Evolutionary conservation across 495 filamentous ascomycete genomes (phyloP).

Genomic region (Acidomyces sp.): DNA sequence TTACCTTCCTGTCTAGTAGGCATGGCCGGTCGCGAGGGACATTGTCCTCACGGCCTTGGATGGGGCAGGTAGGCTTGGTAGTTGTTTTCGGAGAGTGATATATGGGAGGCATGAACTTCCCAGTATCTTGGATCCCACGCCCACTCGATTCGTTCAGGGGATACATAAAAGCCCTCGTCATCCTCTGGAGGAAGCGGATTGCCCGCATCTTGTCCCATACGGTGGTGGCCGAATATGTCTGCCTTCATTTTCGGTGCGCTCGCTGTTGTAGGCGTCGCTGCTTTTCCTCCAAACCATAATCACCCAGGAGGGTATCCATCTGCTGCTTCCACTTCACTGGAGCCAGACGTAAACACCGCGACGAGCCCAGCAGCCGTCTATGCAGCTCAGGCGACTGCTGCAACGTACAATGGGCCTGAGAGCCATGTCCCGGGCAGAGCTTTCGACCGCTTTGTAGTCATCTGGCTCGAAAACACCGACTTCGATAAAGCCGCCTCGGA

Average conservation of each 20-base stretch:
- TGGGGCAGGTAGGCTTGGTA: too few relatives aligned
- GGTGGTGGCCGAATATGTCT: too few relatives aligned
- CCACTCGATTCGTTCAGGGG: too few relatives aligned
- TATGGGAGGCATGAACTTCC: too few relatives aligned
- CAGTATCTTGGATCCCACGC: too few relatives aligned
- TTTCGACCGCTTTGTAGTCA: slow-evolving; percentile 25
- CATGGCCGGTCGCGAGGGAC: too few relatives aligned
- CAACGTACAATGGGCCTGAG: slow-evolving; percentile 2
- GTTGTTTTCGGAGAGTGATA: too few relatives aligned
- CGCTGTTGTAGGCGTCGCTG: slow-evolving; percentile 9
- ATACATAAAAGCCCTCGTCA: too few relatives aligned
- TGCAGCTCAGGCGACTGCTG: slow-evolving; percentile 19
- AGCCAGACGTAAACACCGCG: slow-evolving; percentile 12
- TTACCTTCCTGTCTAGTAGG: too few relatives aligned
- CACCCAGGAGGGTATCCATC: neutral
- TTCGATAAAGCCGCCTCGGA: slow-evolving; percentile 24
- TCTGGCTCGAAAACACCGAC: slow-evolving; percentile 31
- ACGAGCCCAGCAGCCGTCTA: slow-evolving; percentile 12
- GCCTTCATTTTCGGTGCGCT: slow-evolving; percentile 9
- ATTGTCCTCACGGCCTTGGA: too few relatives aligned
- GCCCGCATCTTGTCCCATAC: too few relatives aligned
- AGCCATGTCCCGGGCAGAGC: slow-evolving; percentile 28
- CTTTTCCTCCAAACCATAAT: neutral
- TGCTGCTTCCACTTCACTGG: neutral
- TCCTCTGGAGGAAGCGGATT: too few relatives aligned